Evolutionary conservation across 176 grass and related monocot genomes (phyloP), one percentile per base, ranked within the genome.

Genomic region (Dactylis glomerata): DNA sequence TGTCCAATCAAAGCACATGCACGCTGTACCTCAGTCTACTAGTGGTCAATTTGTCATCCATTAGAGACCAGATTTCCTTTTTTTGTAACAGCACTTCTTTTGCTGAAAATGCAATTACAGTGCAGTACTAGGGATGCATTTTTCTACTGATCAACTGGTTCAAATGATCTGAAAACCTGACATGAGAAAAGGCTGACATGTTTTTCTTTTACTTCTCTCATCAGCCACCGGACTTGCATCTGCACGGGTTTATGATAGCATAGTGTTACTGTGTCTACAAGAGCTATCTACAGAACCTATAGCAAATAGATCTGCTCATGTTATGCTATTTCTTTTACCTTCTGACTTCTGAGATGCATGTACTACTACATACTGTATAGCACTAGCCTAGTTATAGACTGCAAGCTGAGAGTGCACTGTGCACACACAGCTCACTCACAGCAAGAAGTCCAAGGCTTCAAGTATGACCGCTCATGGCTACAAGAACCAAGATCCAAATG

Each of bases 31-130:
- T 76, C 62, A 33, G 52, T 68, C 51, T 28, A 7, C 69, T 9
- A 83, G 82, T 85, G 58, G 82, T 88, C 77, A 90, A 84, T 59
- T 90, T 50, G 16, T 47, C 84, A 87, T 89, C 76, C 84, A 87
- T 79, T 66, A 6, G 27, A 16, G 33, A 41, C 34, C 40, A 45
- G 23, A 32, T 61, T 76, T 5, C 26, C 31, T 20, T 64, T 58
- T 62, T 89, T 37, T 17, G 41, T 68, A 75, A 85, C 56, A 45
- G 42, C 6, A 10, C 30, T 63, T 84, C 68, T 22, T 56, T 24
- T 77, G 50, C 49, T 76, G 26, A 65, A 63, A 81, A 68, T 31
- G 61, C 50, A 32, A 27, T 20, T 61, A 31, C 26, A 77, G n/a
- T 76, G 55, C 33, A 26, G 68, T 83, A 58, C 45, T 47, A 28